Conservation (phyloP, 2,329 filamentous ascomycete genomes). For the Thermochaetoides dissita region DNA sequence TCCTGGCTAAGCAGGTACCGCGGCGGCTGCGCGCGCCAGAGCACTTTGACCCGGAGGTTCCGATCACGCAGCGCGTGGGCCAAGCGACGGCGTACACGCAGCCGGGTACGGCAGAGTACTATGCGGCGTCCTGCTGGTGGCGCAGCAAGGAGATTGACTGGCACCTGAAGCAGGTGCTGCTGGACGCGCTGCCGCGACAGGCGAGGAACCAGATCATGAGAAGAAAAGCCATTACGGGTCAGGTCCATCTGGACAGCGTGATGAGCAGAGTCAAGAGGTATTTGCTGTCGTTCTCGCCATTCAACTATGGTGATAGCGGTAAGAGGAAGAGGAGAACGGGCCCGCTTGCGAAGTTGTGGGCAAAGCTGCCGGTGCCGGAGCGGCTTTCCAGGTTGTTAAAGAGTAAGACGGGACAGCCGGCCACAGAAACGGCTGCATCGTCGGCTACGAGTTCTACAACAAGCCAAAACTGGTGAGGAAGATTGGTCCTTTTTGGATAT, state of each 20-base stretch:
- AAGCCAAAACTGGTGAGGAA: too few relatives aligned
- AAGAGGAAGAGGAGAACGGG: background rate
- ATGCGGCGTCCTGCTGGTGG: conserved; percentile 2
- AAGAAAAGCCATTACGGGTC: background rate
- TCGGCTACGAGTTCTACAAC: too few relatives aligned
- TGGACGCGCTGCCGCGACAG: conserved; percentile 3
- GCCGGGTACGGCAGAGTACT: background rate
- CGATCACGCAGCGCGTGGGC: background rate
- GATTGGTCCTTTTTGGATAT: too few relatives aligned
- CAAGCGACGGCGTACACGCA: background rate
- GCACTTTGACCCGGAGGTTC: background rate
- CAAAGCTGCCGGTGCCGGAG: background rate
- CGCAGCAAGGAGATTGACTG: conserved; percentile 5
- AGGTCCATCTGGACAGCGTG: background rate
- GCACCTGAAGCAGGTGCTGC: conserved; percentile 11
- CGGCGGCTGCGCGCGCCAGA: background rate
- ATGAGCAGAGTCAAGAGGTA: conserved; percentile 1
- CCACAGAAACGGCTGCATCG: too few relatives aligned
- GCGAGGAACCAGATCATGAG: background rate
- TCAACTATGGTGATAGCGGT: too few relatives aligned
- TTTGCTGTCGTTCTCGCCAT: background rate
- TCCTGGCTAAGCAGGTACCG: conserved; percentile 2
- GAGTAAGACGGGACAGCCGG: too few relatives aligned
- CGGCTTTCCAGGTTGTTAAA: too few relatives aligned
- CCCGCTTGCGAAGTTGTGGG: conserved; percentile 1